These are phyloP conservation scores for Aspergillus taichungensis DNA, from an alignment of 495 filamentous ascomycete species.

Conservation along the genomic window DNA sequence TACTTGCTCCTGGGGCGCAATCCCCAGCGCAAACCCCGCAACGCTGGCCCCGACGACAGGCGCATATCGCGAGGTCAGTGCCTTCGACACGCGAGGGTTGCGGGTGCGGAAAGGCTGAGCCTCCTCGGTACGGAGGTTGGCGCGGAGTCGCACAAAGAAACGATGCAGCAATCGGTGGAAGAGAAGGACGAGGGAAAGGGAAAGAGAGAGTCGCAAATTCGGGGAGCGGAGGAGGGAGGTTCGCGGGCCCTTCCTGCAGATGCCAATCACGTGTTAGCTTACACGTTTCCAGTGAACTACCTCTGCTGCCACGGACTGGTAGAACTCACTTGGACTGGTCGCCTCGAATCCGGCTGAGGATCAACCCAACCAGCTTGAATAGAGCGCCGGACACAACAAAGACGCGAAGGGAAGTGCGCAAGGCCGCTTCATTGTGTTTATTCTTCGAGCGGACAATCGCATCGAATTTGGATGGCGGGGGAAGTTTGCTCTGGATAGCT, in stretches of 20 bases:
- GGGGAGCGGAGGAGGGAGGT: slow-evolving; percentile 55
- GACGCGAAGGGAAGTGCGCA: slow-evolving; percentile 66
- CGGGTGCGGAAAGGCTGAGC: slow-evolving; percentile 69
- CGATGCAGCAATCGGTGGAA: slow-evolving; percentile 83
- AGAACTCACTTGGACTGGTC: slow-evolving; percentile 19
- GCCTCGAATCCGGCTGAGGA: slow-evolving; percentile 40
- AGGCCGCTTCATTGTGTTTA: slow-evolving; percentile 70
- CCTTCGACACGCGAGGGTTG: slow-evolving; percentile 64
- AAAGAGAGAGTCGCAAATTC: slow-evolving; percentile 68
- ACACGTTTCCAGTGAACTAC: neutral
- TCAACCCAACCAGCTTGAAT: slow-evolving; percentile 59
- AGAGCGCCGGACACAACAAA: slow-evolving; percentile 61
- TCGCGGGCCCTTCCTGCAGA: slow-evolving; percentile 30
- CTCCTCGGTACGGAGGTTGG: slow-evolving; percentile 63
- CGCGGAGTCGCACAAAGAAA: slow-evolving; percentile 75
- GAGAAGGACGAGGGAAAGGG: slow-evolving; percentile 74
- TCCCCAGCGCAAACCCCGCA: slow-evolving; percentile 70
- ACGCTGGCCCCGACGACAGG: slow-evolving; percentile 82
- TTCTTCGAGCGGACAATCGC: slow-evolving; percentile 44
- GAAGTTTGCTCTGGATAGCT: slow-evolving; percentile 49
- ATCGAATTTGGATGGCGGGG: slow-evolving; percentile 46
- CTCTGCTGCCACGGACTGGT: neutral
- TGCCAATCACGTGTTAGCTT: neutral
- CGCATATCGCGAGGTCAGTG: slow-evolving; percentile 72
- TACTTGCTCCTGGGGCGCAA: slow-evolving; percentile 69